Base-by-base conservation (phyloP, 495 filamentous ascomycete genomes). In the Acidomyces sp. region DNA sequence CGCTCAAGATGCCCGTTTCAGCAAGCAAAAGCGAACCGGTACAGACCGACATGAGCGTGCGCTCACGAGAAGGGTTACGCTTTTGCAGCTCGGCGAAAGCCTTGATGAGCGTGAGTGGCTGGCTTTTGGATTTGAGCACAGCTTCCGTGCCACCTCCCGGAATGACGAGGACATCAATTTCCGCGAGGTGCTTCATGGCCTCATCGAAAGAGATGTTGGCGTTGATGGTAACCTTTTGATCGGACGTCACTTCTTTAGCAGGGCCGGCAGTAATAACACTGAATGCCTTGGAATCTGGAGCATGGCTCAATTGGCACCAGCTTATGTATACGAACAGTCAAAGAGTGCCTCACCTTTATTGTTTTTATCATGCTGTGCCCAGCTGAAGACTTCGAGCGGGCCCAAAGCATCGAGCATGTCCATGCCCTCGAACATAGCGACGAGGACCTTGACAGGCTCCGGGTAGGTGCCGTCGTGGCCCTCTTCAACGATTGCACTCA, bases 1-100 rank as follows among this genome's bases (percentile, higher is more conserved):
- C 83, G 43, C 68, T 62, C 27, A 92, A 64, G 48, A 86, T 65
- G 42, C 82, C 84, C 25, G 73, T 65, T 43, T 80, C 63, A 28
- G 77, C 84, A 18, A 88, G 68, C 48, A 88, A 63, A 20, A 85
- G 66, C 23, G 73, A 70, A 12, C 81, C 84, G 20, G 79, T 85
- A 64, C 77, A 82, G 63, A 92, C 62, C 42, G 79, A 80, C 48
- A 86, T 62, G 42, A 88, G 54, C 3, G 80, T 77, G 34, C 82
- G 78, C 63, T 82, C 79, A 46, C 73, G 74, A 52, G 60, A 65
- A 1, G 79, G 77, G 50, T 82, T 74, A 40, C 66, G 69, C 55
- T 70, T 64, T 60, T 82, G 79, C 36, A 82, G 58, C 52, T 79
- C 74, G 41, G 74, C 67, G 52, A 70, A 84, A 44, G 74, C 74